Evolutionary conservation across 805 yeast species (phyloP), one percentile per base, ranked within the genome.

Genomic region (Cyberlindnera subsufficiens): DNA sequence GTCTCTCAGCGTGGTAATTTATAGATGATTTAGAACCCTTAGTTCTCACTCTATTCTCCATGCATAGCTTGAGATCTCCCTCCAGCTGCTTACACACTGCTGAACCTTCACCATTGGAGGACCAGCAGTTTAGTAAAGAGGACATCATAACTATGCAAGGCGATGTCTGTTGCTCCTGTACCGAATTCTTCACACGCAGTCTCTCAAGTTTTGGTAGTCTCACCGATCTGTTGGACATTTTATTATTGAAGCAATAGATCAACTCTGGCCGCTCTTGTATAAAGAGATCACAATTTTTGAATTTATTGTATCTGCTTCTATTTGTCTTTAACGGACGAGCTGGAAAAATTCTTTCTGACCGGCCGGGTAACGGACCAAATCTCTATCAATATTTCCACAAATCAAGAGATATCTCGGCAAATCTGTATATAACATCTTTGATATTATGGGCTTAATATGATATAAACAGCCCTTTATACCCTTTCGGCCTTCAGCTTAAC

Each of bases 71-170:
- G 60, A 89, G 74, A 47, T 86, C 87, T 30, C 64, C 61, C 57
- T 83, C 95, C 37, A 86, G 64, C 7, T 68, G 69, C 19, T 73
- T 68, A 65, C 98, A 90, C 37, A 68, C 72, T 10, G 72, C 67
- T 18, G 82, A 69, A 46, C 93, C 90, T 63, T 88, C 95, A 38
- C 95, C 91, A 65, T 87, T 86, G 19, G 96, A 86, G 3, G 96
- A 95, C 98, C 98, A 90, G 68, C 98, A 90, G 71, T 85, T 86
- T 53, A 90, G 69, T 61, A 90, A 72, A 38, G 86, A 82, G 1
- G 93, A 81, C 90, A 90, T 86, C 50, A 84, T 67, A 43, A 86
- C 88, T 46, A 80, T 63, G 63, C 96, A 89, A 44, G 86, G 80
- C 53, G 82, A 80, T 37, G 86, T 75, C 51, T 77, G 78, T 48